Percentiles rank a stretch among this genome's conserved stretches.
Conservation (phyloP, 768 basidiomycete genomes). For the Boletus rex-veris region DNA sequence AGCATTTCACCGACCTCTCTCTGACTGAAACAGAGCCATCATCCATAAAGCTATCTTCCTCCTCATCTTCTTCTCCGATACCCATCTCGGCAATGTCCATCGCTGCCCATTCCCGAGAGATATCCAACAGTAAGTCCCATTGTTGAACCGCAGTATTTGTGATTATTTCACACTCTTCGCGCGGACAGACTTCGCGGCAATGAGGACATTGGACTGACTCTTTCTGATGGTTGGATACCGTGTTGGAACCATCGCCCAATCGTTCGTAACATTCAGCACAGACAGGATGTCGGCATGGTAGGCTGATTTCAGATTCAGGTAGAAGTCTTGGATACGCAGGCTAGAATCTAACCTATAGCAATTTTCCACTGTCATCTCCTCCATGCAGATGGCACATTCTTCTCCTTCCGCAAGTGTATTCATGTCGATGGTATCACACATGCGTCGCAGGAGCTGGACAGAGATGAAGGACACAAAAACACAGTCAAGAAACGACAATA, state of each 20-base stretch:
- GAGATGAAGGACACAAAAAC: background rate
- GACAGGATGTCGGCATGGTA: conserved; percentile 16
- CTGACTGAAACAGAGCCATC: background rate
- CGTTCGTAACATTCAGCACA: conserved; percentile 13
- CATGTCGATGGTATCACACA: conserved; percentile 18
- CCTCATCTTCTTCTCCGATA: conserved; percentile 4
- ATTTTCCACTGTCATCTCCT: conserved; percentile 13
- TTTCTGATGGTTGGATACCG: background rate
- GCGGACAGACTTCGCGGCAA: conserved; percentile 13
- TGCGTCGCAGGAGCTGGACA: conserved; percentile 12
- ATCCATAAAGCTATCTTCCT: conserved; percentile 3
- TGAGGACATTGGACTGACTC: conserved; percentile 16
- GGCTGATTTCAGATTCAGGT: conserved; percentile 6
- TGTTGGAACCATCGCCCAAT: background rate
- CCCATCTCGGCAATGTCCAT: conserved; percentile 10
- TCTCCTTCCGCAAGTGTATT: conserved; percentile 21
- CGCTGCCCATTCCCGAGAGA: conserved; percentile 17
- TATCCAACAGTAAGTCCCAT: conserved; percentile 18
- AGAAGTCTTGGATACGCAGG: background rate
- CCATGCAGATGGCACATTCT: conserved; percentile 20
- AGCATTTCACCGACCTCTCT: conserved; percentile 11
- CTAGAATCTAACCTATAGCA: conserved; percentile 18
- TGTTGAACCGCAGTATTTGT: conserved; percentile 13
- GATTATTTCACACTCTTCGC: conserved; percentile 16
- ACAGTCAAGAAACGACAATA: background rate